Conservation (phyloP, 495 filamentous ascomycete genomes). For the Neurospora pannonica region DNA sequence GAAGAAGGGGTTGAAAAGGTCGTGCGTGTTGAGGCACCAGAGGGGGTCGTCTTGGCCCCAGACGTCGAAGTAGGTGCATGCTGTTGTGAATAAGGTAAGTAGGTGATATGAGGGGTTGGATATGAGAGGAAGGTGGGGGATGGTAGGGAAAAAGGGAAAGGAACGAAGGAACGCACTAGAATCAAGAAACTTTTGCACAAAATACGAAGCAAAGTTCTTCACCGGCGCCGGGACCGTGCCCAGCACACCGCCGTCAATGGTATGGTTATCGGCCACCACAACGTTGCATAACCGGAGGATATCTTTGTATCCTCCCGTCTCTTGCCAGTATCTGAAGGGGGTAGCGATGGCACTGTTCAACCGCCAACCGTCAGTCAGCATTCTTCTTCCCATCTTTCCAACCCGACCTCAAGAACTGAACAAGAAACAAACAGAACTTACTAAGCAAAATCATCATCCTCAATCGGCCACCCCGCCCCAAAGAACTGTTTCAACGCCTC, state of each 20-base stretch:
- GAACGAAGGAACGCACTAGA: constrained; percentile 30
- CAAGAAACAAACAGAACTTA: too few species aligned
- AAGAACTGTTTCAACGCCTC: constrained; percentile 15
- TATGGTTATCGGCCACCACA: constrained; percentile 3
- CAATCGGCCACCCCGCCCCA: constrained; percentile 13
- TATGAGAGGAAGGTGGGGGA: neutral
- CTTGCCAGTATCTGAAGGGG: constrained; percentile 19
- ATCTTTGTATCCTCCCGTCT: constrained; percentile 28
- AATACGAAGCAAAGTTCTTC: constrained; percentile 45
- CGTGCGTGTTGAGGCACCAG: constrained; percentile 51
- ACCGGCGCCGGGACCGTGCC: constrained; percentile 20
- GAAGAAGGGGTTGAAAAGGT: constrained; percentile 46
- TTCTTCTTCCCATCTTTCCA: too few species aligned
- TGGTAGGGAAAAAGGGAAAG: neutral
- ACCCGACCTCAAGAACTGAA: too few species aligned
- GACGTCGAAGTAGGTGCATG: constrained; percentile 36
- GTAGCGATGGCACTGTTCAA: constrained; percentile 12
- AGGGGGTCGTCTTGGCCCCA: constrained; percentile 37
- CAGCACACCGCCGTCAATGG: constrained; percentile 18
- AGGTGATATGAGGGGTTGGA: too few species aligned
- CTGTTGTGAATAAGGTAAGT: too few species aligned
- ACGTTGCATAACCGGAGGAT: constrained; percentile 43
- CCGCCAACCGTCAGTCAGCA: neutral
- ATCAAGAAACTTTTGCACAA: constrained; percentile 36
- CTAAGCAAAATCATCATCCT: constrained; percentile 22